Evolutionary conservation across 495 filamentous ascomycete genomes (phyloP).

Genomic region (Aspergillus campestris): DNA sequence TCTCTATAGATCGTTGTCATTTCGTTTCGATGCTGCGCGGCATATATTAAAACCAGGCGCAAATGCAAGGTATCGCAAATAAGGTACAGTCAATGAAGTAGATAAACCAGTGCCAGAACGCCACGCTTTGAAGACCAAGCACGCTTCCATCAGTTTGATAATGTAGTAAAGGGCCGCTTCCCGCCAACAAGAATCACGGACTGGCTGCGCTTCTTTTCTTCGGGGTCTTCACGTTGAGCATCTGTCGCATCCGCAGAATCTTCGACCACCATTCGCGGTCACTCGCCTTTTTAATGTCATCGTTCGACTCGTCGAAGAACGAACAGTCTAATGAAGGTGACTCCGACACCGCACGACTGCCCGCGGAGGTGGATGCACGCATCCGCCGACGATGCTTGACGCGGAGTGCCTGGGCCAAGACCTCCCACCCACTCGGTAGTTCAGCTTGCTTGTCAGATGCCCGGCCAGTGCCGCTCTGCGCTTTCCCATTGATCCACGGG

Average conservation of each 20-base stretch:
- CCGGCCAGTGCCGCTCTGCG: constrained; percentile 44
- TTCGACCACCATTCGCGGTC: constrained; percentile 47
- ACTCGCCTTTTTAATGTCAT: constrained; percentile 30
- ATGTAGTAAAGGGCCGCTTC: no score
- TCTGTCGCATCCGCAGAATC: constrained; percentile 40
- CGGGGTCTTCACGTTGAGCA: constrained; percentile 35
- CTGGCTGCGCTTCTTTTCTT: constrained; percentile 18
- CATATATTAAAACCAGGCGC: no score
- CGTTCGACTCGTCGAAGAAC: constrained; percentile 19
- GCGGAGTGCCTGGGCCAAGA: constrained; percentile 31
- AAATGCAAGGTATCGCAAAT: no score
- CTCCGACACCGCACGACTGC: constrained; percentile 16
- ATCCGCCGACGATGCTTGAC: constrained; percentile 32
- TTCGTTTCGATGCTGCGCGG: no score
- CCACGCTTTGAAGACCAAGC: constrained; percentile 8
- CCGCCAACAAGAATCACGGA: constrained; percentile 5
- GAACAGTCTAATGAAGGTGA: constrained; percentile 14
- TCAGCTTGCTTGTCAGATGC: constrained; percentile 23
- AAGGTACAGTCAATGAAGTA: no score
- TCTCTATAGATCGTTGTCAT: no score
- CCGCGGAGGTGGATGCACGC: constrained; percentile 20
- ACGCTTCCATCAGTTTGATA: no score
- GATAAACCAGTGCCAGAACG: background rate
- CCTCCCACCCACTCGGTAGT: constrained; percentile 38
- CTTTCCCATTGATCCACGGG: constrained; percentile 59